These are phyloP conservation scores for Lathyrus oleraceus DNA, from an alignment of 306 rosid genomes.

Conservation along the genomic window DNA sequence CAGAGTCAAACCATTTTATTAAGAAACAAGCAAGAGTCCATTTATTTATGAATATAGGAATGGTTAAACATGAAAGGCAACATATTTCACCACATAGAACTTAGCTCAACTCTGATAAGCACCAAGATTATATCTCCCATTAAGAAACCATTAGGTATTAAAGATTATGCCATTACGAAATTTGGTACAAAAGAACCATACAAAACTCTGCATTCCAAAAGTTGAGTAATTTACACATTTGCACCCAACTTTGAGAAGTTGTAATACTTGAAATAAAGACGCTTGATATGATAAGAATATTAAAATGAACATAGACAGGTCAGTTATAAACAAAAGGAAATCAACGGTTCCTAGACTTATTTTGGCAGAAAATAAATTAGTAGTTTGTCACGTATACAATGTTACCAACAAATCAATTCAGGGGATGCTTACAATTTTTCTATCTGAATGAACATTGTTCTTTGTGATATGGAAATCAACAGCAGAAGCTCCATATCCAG, in stretches of 20 bases:
- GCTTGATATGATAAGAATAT: background rate
- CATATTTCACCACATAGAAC: background rate
- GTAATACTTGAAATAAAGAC: slow-evolving; percentile 12
- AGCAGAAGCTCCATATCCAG: slow-evolving; percentile 74
- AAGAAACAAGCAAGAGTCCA: background rate
- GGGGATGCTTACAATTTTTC: slow-evolving; percentile 73
- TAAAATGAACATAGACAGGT: slow-evolving; percentile 4
- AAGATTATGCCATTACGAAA: background rate
- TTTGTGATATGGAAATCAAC: slow-evolving; percentile 71
- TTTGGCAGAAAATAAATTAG: background rate
- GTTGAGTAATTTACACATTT: background rate
- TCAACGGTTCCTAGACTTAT: background rate
- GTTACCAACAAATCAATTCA: slow-evolving; percentile 22
- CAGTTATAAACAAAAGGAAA: slow-evolving; percentile 8
- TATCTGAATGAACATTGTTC: slow-evolving; percentile 44
- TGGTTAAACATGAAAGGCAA: background rate
- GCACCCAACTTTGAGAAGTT: slow-evolving; percentile 19
- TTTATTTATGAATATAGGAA: background rate
- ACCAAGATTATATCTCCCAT: background rate
- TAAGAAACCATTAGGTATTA: background rate
- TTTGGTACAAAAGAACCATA: background rate
- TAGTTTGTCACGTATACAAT: slow-evolving; percentile 18
- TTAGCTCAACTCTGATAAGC: background rate
- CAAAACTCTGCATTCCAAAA: slow-evolving; percentile 17
- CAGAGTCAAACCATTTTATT: background rate